These are phyloP conservation scores for Fraxinus americana DNA, from an alignment of 257 asterid genomes.

Conservation along the genomic window DNA sequence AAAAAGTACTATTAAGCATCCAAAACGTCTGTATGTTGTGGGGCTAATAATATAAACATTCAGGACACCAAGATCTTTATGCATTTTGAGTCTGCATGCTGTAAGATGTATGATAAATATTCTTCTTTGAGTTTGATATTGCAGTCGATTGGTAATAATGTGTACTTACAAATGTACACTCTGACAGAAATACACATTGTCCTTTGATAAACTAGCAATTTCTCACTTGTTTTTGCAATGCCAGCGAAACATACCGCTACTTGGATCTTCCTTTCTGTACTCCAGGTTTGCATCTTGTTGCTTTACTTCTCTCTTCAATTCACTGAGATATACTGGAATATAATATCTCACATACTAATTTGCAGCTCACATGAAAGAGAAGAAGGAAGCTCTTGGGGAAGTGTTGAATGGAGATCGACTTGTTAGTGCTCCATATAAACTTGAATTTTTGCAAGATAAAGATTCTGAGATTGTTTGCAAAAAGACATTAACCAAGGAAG, in stretches of 20 bases:
- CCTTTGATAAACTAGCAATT: too few species aligned
- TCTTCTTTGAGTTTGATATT: not conserved
- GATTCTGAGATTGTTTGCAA: slow-evolving; percentile 48
- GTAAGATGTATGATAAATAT: not conserved
- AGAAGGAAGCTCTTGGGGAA: slow-evolving; percentile 58
- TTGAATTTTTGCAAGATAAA: slow-evolving; percentile 50
- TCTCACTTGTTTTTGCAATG: slow-evolving; percentile 19
- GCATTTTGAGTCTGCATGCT: not conserved
- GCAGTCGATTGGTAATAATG: not conserved
- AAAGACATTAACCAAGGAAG: slow-evolving; percentile 44
- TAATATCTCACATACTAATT: not conserved
- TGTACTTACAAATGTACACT: not conserved
- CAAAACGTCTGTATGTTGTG: not conserved
- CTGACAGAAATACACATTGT: not conserved
- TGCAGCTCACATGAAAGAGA: slow-evolving; percentile 46
- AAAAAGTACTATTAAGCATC: not conserved
- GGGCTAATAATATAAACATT: not conserved
- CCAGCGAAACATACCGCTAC: slow-evolving; percentile 70
- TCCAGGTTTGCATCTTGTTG: slow-evolving; percentile 45
- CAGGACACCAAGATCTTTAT: not conserved
- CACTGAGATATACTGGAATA: not conserved
- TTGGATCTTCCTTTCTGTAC: slow-evolving; percentile 76
- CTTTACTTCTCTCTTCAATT: not conserved
- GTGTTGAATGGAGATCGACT: slow-evolving; percentile 57
- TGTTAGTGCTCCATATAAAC: slow-evolving; percentile 53